These are phyloP conservation scores for Dysphania ambrosioides DNA, from an alignment of 148 eudicot genomes.

Conservation along the genomic window DNA sequence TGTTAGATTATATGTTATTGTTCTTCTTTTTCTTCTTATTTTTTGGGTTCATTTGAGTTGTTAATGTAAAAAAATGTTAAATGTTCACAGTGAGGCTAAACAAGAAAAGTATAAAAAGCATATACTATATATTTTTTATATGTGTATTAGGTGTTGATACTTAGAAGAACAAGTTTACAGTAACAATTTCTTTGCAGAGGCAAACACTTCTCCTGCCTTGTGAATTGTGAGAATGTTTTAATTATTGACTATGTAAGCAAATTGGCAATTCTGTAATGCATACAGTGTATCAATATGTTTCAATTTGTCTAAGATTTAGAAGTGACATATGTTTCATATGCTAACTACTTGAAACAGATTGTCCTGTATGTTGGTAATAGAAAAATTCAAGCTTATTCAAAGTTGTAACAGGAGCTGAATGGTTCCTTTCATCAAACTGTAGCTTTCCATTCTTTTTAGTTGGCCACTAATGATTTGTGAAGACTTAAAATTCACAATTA, in stretches of 20 bases:
- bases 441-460: no score
- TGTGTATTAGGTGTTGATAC: constrained; percentile 1
- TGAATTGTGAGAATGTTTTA: background rate
- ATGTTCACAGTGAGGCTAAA: background rate
- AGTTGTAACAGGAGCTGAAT: no score
- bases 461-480: no score
- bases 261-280: no score
- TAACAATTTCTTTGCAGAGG: background rate
- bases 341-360: no score
- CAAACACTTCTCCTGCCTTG: background rate
- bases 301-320: no score
- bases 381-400: no score
- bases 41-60: background rate
- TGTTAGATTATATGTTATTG: constrained; percentile 18
- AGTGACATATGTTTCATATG: no score
- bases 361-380: no score
- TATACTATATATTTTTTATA: background rate
- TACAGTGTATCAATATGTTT: no score
- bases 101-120: background rate
- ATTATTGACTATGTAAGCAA: background rate
- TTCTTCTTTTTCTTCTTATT: background rate
- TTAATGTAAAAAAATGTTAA: background rate
- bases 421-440: no score
- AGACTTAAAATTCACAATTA: no score
- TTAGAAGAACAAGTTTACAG: background rate